Conservation (phyloP, 140 eudicot genomes). For the Oenanthe javanica region DNA sequence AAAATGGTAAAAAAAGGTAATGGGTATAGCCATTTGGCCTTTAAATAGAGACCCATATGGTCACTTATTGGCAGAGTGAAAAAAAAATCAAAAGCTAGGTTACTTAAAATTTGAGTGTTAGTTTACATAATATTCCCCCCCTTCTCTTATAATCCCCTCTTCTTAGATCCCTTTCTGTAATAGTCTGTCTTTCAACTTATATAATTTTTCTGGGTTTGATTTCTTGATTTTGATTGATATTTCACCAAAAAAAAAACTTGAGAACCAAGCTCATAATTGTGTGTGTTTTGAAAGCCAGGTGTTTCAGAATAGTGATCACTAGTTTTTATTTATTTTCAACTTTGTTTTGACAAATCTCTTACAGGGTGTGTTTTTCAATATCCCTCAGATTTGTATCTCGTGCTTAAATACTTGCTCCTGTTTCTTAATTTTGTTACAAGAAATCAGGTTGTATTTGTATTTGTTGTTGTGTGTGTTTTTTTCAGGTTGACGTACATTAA, state of each 20-base stretch:
- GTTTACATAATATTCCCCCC: constrained; percentile 6
- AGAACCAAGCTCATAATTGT: constrained; percentile 14
- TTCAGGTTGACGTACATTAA: not conserved
- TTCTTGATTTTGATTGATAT: constrained; percentile 21
- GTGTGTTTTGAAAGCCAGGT: constrained; percentile 40
- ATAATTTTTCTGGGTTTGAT: constrained; percentile 22
- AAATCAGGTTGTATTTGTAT: not conserved
- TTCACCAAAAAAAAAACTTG: not conserved
- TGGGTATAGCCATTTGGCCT: constrained; percentile 17
- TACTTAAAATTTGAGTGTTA: constrained; percentile 15
- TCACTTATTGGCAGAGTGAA: constrained; percentile 21
- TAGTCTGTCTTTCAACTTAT: constrained; percentile 40
- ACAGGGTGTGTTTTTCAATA: constrained; percentile 31
- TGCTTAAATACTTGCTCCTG: constrained; percentile 7
- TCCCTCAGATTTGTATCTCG: constrained; percentile 23
- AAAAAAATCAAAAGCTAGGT: constrained; percentile 29
- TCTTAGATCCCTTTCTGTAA: constrained; percentile 58
- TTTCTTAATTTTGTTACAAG: constrained; percentile 21
- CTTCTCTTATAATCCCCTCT: constrained; percentile 32
- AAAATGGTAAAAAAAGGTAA: not conserved
- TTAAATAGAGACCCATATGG: constrained; percentile 15
- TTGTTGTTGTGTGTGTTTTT: not conserved
- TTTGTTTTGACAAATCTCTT: not conserved
- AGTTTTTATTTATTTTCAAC: not conserved
- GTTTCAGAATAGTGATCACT: constrained; percentile 47